A percentile compares a stretch with the other conserved stretches of the same genome.
These are phyloP conservation scores for Bondarzewia mesenterica DNA, from an alignment of 1,284 basidiomycete species.

Conservation along the genomic window DNA sequence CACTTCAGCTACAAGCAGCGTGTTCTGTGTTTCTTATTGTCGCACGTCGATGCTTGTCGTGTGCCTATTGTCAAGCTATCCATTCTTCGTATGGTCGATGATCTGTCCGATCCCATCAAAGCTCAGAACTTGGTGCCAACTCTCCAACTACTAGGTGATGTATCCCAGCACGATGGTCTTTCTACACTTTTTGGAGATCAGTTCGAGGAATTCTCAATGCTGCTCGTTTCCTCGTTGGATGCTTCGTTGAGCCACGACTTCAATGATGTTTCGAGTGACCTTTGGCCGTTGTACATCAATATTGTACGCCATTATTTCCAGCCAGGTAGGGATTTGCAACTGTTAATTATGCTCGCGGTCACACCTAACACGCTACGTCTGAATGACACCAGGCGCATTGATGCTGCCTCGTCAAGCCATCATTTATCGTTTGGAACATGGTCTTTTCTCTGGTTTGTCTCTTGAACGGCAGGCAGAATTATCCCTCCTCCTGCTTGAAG, in stretches of 20 bases:
- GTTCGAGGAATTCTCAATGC: slow-evolving; percentile 35
- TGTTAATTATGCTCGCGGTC: too few relatives aligned
- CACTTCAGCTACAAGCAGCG: slow-evolving; percentile 61
- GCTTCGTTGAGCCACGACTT: slow-evolving; percentile 34
- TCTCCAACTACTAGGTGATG: slow-evolving; percentile 37
- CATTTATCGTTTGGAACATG: slow-evolving; percentile 35
- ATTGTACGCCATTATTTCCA: slow-evolving; percentile 38
- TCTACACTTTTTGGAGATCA: slow-evolving; percentile 16
- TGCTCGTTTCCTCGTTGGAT: slow-evolving; percentile 53
- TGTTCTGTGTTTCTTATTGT: slow-evolving; percentile 74
- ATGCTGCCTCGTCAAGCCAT: slow-evolving; percentile 30
- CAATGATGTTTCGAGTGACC: slow-evolving; percentile 32
- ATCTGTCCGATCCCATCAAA: slow-evolving; percentile 60
- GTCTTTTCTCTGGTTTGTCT: slow-evolving; percentile 43
- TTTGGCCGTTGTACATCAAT: slow-evolving; percentile 43
- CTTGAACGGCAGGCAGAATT: slow-evolving; percentile 47
- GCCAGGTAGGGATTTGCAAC: slow-evolving; percentile 28
- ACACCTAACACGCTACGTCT: too few relatives aligned
- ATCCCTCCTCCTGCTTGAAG: slow-evolving; percentile 44
- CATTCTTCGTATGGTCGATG: slow-evolving; percentile 53
- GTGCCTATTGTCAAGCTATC: slow-evolving; percentile 40
- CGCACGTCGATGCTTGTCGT: slow-evolving; percentile 68
- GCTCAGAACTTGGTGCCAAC: slow-evolving; percentile 57
- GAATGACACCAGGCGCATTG: slow-evolving; percentile 20
- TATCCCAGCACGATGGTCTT: slow-evolving; percentile 11